Evolutionary conservation across 345 rosid genomes (phyloP).

Genomic region (Ceriops zippeliana): DNA sequence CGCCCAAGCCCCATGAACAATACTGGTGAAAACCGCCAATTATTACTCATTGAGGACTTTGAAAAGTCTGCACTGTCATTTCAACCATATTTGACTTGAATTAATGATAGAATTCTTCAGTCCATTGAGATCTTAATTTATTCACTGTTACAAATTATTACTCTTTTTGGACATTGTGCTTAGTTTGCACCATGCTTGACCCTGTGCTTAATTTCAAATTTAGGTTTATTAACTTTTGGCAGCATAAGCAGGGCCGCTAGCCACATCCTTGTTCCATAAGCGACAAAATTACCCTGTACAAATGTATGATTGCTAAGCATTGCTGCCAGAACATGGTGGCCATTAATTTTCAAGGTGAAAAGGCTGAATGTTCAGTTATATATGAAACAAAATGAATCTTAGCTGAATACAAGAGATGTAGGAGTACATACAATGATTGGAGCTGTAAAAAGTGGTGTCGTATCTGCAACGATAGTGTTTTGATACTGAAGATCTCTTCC

Average conservation of each 20-base stretch:
- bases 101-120: no score
- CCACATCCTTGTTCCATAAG: conserved; percentile 7
- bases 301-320: not conserved
- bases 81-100: no score
- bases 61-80: no score
- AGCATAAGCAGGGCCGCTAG: not conserved
- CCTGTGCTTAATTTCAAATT: no score
- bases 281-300: conserved; percentile 3
- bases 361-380: conserved; percentile 1
- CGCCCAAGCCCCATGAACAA: no score
- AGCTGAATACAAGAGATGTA: conserved; percentile 8
- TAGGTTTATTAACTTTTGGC: no score
- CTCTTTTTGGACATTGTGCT: no score
- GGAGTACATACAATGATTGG: conserved; percentile 70
- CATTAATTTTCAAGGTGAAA: not conserved
- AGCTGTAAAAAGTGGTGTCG: conserved; percentile 53
- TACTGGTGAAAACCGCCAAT: no score
- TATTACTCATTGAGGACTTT: no score
- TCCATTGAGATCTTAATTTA: no score
- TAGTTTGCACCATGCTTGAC: no score
- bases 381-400: not conserved
- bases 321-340: not conserved
- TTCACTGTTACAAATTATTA: no score
- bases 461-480: conserved; percentile 56
- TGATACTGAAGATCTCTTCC: conserved; percentile 78